These are phyloP conservation scores for Mucor circinelloides DNA, from an alignment of 371 early-diverging fungal species.

Conservation along the genomic window DNA sequence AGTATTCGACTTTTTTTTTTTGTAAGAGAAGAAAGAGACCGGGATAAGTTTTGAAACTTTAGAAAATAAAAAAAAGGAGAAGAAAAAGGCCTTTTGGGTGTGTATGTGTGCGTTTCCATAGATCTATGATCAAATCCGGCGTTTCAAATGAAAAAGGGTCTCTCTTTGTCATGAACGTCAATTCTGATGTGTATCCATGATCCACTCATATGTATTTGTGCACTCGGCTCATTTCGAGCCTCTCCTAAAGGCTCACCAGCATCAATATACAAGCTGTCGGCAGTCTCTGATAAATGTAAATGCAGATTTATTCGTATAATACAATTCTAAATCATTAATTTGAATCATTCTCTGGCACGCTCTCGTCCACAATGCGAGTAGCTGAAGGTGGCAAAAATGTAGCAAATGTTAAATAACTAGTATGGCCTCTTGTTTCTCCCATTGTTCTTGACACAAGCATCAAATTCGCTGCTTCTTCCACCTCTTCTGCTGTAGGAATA, in stretches of 20 bases:
- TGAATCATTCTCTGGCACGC: neutral
- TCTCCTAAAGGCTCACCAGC: too few relatives aligned
- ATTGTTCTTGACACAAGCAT: conserved; percentile 47
- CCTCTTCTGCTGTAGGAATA: conserved; percentile 23
- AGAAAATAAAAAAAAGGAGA: neutral
- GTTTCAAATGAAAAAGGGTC: neutral
- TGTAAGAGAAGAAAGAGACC: neutral
- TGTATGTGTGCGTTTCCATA: neutral
- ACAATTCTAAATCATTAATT: neutral
- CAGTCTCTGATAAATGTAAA: neutral
- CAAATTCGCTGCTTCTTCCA: conserved; percentile 33
- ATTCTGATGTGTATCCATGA: too few relatives aligned
- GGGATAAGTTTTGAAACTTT: neutral
- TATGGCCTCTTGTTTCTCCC: conserved; percentile 75
- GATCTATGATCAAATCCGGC: neutral
- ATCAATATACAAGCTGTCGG: too few relatives aligned
- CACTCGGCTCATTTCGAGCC: too few relatives aligned
- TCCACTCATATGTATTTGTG: too few relatives aligned
- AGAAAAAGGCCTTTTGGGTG: neutral
- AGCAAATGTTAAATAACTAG: conserved; percentile 93
- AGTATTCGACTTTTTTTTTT: neutral
- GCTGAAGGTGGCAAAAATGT: conserved; percentile 62
- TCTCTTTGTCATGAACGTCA: too few relatives aligned
- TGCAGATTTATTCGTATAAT: neutral
- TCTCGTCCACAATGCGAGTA: neutral